Percentiles rank a stretch among this genome's conserved stretches.
These are phyloP conservation scores for Phytopythium aichiense DNA, from an alignment of 352 stramenopile genomes.

Conservation along the genomic window DNA sequence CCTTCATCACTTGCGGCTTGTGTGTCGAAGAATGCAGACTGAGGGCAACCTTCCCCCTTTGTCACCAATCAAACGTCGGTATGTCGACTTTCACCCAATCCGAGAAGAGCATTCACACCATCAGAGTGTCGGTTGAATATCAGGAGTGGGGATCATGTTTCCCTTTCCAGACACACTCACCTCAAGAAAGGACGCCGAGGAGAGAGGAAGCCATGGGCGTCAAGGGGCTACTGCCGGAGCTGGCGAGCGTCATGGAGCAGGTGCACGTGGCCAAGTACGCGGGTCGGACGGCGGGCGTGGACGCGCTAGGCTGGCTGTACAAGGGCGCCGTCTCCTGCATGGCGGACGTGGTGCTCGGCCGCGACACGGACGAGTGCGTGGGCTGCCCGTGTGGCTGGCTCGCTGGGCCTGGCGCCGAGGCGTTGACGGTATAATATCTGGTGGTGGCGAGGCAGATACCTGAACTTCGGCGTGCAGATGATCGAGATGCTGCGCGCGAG, in stretches of 20 bases:
- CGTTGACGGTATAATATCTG: too few species aligned
- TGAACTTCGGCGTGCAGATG: constrained; percentile 86
- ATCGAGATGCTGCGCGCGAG: constrained; percentile 86
- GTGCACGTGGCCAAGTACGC: constrained; percentile 76
- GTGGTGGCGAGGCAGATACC: constrained; percentile 34
- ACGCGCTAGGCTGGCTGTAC: constrained; percentile 85
- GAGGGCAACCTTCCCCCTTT: not conserved
- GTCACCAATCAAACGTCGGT: not conserved
- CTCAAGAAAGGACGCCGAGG: not conserved
- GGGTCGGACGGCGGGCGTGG: constrained; percentile 69
- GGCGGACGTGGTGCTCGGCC: constrained; percentile 69
- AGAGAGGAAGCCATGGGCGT: constrained; percentile 50
- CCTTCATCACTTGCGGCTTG: too few species aligned
- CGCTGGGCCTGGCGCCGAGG: too few species aligned
- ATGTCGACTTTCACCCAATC: constrained; percentile 13
- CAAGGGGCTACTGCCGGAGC: constrained; percentile 43
- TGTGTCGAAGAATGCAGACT: too few species aligned
- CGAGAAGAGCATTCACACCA: not conserved
- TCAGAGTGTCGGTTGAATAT: too few species aligned
- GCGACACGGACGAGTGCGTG: constrained; percentile 41
- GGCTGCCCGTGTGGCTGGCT: too few species aligned
- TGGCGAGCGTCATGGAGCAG: constrained; percentile 73
- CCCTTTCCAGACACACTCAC: too few species aligned
- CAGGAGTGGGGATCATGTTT: too few species aligned
- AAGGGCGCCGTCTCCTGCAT: constrained; percentile 87